These are phyloP conservation scores for Cyclotella distinguenda DNA, from an alignment of 108 stramenopile genomes.

Conservation along the genomic window DNA sequence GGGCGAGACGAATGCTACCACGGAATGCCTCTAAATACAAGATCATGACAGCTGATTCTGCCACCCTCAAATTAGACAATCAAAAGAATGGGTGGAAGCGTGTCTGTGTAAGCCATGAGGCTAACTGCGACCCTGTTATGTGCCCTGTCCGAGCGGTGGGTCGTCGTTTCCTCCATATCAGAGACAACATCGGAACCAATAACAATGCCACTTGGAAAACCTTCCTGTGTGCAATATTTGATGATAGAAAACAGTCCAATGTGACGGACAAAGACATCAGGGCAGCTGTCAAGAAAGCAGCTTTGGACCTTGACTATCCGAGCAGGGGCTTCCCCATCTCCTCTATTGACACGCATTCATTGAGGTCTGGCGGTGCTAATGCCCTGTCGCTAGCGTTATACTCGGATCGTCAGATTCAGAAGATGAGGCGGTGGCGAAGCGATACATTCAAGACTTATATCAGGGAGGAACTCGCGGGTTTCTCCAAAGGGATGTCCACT, in stretches of 20 bases:
- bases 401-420: constrained; percentile 8
- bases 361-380: constrained; percentile 2
- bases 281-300: background rate
- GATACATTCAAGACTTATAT: constrained; percentile 13
- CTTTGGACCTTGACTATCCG: background rate
- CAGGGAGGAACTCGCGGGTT: background rate
- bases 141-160: constrained; percentile 14
- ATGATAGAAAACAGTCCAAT: background rate
- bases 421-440: constrained; percentile 7
- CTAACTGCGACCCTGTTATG: background rate
- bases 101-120: constrained; percentile 6
- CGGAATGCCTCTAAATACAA: background rate
- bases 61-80: constrained; percentile 12
- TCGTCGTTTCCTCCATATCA: background rate
- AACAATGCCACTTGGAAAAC: too few species aligned
- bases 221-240: background rate
- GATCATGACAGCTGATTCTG: background rate
- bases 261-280: constrained; percentile 1
- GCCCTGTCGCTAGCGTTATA: constrained; percentile 1
- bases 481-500: background rate
- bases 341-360: background rate
- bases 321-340: background rate
- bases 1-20: background rate
- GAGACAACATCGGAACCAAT: background rate
- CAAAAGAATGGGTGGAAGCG: constrained; percentile 14